Conservation (phyloP, 306 rosid species). For the Inga oerstediana region DNA sequence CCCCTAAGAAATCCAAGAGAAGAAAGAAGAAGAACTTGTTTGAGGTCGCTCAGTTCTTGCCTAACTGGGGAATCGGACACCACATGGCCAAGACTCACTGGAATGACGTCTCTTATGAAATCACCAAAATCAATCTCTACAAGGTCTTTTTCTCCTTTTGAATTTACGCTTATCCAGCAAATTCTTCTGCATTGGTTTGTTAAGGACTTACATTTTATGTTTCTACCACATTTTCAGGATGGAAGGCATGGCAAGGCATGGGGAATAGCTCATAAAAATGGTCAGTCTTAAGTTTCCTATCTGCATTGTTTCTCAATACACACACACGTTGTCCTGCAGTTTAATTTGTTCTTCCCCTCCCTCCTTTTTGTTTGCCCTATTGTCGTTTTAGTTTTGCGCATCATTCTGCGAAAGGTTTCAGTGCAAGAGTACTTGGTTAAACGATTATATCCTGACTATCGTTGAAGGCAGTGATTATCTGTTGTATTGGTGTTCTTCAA, state of each 20-base stretch:
- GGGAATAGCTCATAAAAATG: conserved; percentile 88
- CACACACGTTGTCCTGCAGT: neutral
- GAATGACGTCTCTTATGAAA: conserved; percentile 78
- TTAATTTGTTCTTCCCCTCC: neutral
- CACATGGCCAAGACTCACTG: conserved; percentile 95
- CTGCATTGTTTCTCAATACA: neutral
- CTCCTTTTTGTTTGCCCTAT: neutral
- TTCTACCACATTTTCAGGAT: conserved; percentile 51
- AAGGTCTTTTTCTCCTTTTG: conserved; percentile 55
- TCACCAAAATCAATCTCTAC: conserved; percentile 91
- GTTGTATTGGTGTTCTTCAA: conserved; percentile 1
- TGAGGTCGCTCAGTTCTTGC: conserved; percentile 88
- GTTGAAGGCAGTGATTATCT: neutral
- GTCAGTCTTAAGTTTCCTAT: conserved; percentile 38
- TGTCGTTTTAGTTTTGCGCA: neutral
- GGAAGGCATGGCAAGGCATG: conserved; percentile 97
- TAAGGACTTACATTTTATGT: conserved; percentile 30
- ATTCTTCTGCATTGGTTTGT: neutral
- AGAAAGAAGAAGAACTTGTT: conserved; percentile 91
- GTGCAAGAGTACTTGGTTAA: neutral
- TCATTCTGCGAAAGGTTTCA: neutral
- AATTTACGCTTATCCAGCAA: neutral
- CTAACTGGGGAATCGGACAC: conserved; percentile 90
- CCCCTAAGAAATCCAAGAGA: conserved; percentile 62
- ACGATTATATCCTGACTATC: neutral